These are phyloP conservation scores for Pezicula neosporulosa DNA, from an alignment of 2,329 filamentous ascomycete species.

Conservation along the genomic window DNA sequence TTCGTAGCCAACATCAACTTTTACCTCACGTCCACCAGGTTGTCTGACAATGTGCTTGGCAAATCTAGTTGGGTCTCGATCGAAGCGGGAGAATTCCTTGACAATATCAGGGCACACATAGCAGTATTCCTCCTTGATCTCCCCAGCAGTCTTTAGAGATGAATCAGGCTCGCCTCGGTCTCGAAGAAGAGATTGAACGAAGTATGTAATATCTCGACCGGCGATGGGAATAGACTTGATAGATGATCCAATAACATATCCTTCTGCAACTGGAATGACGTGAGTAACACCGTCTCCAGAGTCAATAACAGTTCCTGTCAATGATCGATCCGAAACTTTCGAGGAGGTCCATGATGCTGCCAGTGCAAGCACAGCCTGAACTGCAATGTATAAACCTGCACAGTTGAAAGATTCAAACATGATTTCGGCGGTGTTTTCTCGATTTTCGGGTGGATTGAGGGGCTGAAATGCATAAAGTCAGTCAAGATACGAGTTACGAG, in stretches of 20 bases:
- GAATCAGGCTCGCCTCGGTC: conserved; percentile 96
- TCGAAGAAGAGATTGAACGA: conserved; percentile 92
- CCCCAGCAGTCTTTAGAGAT: conserved; percentile 93
- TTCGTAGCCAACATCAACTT: conserved; percentile 94
- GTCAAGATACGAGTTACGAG: background rate
- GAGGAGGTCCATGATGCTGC: conserved; percentile 98
- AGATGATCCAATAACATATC: conserved; percentile 97
- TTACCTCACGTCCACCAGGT: conserved; percentile 78
- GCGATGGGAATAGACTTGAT: conserved; percentile 99
- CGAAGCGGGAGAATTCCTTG: conserved; percentile 94
- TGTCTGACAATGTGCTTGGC: conserved; percentile 84
- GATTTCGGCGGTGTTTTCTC: conserved; percentile 98
- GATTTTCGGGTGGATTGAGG: conserved; percentile 96
- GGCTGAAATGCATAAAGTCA: conserved; percentile 50
- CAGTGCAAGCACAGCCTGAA: conserved; percentile 93
- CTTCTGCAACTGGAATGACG: conserved; percentile 97
- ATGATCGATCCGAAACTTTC: conserved; percentile 91
- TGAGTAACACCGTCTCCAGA: conserved; percentile 98
- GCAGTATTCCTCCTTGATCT: conserved; percentile 98
- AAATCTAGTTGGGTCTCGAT: conserved; percentile 88
- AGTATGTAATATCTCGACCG: conserved; percentile 97
- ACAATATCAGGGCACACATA: conserved; percentile 99
- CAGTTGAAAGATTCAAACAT: conserved; percentile 99
- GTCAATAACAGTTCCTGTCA: conserved; percentile 97
- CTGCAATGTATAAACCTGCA: conserved; percentile 96